Percentiles rank a stretch among this genome's conserved stretches.
phyloP scores from a whole-genome alignment of 257 asterid species.

The Striga asiatica region DNA sequence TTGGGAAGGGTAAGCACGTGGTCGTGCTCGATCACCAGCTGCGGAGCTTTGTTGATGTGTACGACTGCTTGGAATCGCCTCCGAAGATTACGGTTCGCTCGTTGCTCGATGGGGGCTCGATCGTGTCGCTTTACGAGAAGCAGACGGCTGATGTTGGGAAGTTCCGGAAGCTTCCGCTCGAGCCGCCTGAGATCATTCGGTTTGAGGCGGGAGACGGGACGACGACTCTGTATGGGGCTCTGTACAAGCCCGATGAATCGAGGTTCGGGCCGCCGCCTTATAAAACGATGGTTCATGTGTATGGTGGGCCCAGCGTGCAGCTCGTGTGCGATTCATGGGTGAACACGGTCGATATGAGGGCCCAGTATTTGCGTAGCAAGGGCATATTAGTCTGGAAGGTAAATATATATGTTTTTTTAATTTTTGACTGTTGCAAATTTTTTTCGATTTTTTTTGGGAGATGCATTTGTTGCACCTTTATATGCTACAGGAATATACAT shows the following conservation, averaged over 20 bases:
- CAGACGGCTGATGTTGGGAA: slow-evolving; percentile 40
- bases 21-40: slow-evolving; percentile 84
- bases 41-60: slow-evolving; percentile 67
- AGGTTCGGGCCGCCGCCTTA: slow-evolving; percentile 92
- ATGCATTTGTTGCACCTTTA: neutral
- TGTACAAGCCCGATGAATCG: slow-evolving; percentile 63
- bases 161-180: slow-evolving; percentile 43
- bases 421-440: neutral
- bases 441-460: neutral
- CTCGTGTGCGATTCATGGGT: slow-evolving; percentile 76
- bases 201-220: slow-evolving; percentile 72
- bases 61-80: slow-evolving; percentile 63
- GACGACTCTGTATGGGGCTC: slow-evolving; percentile 59
- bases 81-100: slow-evolving; percentile 61
- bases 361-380: slow-evolving; percentile 74
- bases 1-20: slow-evolving; percentile 65
- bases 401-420: slow-evolving; percentile 8
- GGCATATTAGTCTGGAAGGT: slow-evolving; percentile 98
- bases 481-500: slow-evolving; percentile 20
- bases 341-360: slow-evolving; percentile 89
- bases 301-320: slow-evolving; percentile 92
- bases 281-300: slow-evolving; percentile 82
- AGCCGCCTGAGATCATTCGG: slow-evolving; percentile 56
- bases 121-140: slow-evolving; percentile 48
- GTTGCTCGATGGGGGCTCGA: slow-evolving; percentile 51